Base-by-base conservation (phyloP, 164 flowering plant genomes). In the Brasenia schreberi region DNA sequence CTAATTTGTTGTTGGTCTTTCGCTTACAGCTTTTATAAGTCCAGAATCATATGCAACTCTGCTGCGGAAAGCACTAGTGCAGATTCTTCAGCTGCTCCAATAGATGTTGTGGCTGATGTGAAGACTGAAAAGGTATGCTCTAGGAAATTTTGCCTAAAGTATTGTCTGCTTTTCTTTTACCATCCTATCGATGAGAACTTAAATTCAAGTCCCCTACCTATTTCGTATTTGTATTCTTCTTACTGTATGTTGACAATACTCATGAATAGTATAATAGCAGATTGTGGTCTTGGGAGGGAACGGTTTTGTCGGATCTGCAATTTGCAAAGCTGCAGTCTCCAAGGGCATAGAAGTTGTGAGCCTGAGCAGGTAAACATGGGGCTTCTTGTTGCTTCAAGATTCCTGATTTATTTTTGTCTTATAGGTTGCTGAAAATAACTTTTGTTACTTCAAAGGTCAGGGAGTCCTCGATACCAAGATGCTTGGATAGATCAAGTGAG, bases 221-320 rank as follows among this genome's bases (percentile, higher is more conserved):
- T 45, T 45, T 12, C 5, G 53, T 45, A 45, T 45, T 45, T 5
- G 7, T 12, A 7, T 45, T 45, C 53, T 45, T 7, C 7, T 45
- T 12, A 45, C 53, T 45, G 53, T 7, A 45, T 5, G 53, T 2
- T 45, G 53, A 12, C 53, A 7, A 45, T 45, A 1, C 10, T 23
- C 23, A 14, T 19, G 5, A 61, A 7, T 18, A 61, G 18, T n/a
- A 18, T 58, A 61, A 18, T 61, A 3, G 70, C 82, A 94, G 99
- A 73, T 94, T 78, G 96, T 91, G 7, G 96, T 91, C 23, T 76
- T 94, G 77, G 99, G 99, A 74, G 99, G 99, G 77, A 89, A 68
- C 71, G 97, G 99, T 66, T 94, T 94, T 79, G 96, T 94, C 73
- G 97, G 99, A 65, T 89, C 96, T 69, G 96, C 97, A 65, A 88